These are phyloP conservation scores for Eremomyces bilateralis DNA, from an alignment of 495 filamentous ascomycete species.

Conservation along the genomic window DNA sequence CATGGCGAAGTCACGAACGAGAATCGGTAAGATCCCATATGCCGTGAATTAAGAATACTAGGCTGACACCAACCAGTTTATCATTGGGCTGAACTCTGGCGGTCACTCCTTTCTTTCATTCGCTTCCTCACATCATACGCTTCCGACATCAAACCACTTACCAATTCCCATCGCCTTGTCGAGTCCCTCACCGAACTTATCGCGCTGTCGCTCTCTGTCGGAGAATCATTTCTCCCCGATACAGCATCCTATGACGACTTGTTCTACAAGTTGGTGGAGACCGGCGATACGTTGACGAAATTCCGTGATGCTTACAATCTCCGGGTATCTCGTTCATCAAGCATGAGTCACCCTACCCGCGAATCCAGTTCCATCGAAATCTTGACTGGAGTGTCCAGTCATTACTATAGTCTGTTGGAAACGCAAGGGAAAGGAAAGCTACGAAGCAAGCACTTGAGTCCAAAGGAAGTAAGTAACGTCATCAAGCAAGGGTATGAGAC, in stretches of 20 bases:
- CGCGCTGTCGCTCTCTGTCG: slow-evolving; percentile 63
- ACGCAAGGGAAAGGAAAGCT: slow-evolving; percentile 31
- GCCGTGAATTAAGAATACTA: background rate
- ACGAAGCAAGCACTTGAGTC: slow-evolving; percentile 40
- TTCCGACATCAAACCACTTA: slow-evolving; percentile 41
- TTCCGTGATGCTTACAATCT: slow-evolving; percentile 58
- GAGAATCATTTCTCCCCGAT: slow-evolving; percentile 83
- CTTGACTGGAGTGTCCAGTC: slow-evolving; percentile 60
- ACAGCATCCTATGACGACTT: slow-evolving; percentile 81
- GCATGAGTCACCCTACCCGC: slow-evolving; percentile 28
- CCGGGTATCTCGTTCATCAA: too few species aligned
- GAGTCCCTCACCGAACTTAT: slow-evolving; percentile 66
- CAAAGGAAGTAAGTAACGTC: slow-evolving; percentile 64
- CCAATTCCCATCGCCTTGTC: slow-evolving; percentile 35
- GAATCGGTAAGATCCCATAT: slow-evolving; percentile 10
- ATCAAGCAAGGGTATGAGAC: slow-evolving; percentile 95
- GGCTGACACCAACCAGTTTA: slow-evolving; percentile 28
- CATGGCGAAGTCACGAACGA: slow-evolving; percentile 45
- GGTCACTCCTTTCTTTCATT: slow-evolving; percentile 68
- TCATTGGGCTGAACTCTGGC: slow-evolving; percentile 94
- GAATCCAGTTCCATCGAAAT: slow-evolving; percentile 44
- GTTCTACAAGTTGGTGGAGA: slow-evolving; percentile 95
- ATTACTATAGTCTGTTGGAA: slow-evolving; percentile 68
- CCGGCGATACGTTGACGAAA: slow-evolving; percentile 59
- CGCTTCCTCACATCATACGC: slow-evolving; percentile 78